phyloP scores from a whole-genome alignment of 129 eudicot genomes.

The Sambucus nigra region DNA sequence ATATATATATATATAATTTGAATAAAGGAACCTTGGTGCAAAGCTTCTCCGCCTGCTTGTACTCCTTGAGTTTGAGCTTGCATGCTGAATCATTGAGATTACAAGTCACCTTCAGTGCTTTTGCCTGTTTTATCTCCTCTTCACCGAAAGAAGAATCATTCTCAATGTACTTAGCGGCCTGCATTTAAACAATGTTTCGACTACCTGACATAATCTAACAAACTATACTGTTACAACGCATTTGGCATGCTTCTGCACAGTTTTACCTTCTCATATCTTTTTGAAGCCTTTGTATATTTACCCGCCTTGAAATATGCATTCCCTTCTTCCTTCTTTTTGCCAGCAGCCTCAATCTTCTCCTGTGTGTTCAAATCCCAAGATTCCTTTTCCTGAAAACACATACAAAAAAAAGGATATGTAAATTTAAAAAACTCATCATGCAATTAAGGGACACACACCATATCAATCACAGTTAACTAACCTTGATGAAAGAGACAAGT shows the following conservation, averaged over 20 bases:
- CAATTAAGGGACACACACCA: neutral
- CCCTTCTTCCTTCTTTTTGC: slow-evolving; percentile 91
- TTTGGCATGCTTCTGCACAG: neutral
- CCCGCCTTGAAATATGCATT: slow-evolving; percentile 78
- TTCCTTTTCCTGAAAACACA: slow-evolving; percentile 55
- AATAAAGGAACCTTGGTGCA: slow-evolving; percentile 68
- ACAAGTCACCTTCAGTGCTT: slow-evolving; percentile 59
- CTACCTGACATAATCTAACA: neutral
- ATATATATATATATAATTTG: neutral
- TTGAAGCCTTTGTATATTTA: slow-evolving; percentile 68
- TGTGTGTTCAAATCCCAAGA: slow-evolving; percentile 86
- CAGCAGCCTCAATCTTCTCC: slow-evolving; percentile 94
- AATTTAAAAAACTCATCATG: neutral
- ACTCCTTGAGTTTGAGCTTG: slow-evolving; percentile 80
- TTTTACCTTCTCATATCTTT: slow-evolving; percentile 76
- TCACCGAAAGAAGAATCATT: slow-evolving; percentile 65
- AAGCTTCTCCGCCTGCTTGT: slow-evolving; percentile 86
- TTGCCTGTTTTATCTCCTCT: slow-evolving; percentile 81
- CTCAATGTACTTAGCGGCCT: slow-evolving; percentile 83
- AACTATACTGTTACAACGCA: neutral
- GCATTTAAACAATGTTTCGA: neutral
- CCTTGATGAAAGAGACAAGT: slow-evolving; percentile 80
- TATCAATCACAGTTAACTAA: slow-evolving; percentile 11
- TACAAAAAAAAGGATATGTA: neutral
- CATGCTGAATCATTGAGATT: slow-evolving; percentile 87